Base-by-base conservation (phyloP, 352 stramenopile genomes). In the Pythium rishiriense region DNA sequence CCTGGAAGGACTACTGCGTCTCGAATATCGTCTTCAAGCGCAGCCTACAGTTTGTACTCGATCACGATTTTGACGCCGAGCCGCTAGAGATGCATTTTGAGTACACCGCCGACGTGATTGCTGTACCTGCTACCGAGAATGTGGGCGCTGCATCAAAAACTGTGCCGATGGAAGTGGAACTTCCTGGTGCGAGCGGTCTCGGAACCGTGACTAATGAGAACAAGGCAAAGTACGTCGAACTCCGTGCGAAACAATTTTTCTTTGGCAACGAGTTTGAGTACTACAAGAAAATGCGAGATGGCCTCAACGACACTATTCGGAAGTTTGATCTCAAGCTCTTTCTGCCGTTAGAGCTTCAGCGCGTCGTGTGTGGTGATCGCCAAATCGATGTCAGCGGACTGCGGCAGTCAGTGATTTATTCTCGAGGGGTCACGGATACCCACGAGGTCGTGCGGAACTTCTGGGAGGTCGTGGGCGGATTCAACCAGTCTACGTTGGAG, bases 61-160 rank as follows among this genome's bases (percentile, higher is more conserved):
- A 85, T 31, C 76, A 90, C 58, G 78, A 93, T 50, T 91, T 91
- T 58, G 78, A 79, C 8, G 54, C 59, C 11, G 62, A 76, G 15
- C 68, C 79, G 19, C 58, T 87, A 9, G 81, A 93, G 41, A 71
- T 91, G 64, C 64, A 73, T n/a, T 91, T 93, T 59, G 81, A 91
- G 42, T 86, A 79, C 60, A 87, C 82, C 1, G 69, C 70, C 0
- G 59, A 86, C 6, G 76, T 88, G 19, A 49, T 67, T 15, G 49
- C 87, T 5, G 62, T 83, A 4, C 45, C 75, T 14, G 45, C 68
- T 14, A 58, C 60, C 33, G 26, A 33, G 7, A 41, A 33, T 12
- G 17, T 25, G 12, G 11, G 12, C 21, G 45, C 43, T 9, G 53
- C 49, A 7, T 63, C n/a, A 50, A 37, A 57, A 39, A 60, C 59